phyloP scores from a whole-genome alignment of 352 stramenopile species.

The Phytophthora kernoviae region DNA sequence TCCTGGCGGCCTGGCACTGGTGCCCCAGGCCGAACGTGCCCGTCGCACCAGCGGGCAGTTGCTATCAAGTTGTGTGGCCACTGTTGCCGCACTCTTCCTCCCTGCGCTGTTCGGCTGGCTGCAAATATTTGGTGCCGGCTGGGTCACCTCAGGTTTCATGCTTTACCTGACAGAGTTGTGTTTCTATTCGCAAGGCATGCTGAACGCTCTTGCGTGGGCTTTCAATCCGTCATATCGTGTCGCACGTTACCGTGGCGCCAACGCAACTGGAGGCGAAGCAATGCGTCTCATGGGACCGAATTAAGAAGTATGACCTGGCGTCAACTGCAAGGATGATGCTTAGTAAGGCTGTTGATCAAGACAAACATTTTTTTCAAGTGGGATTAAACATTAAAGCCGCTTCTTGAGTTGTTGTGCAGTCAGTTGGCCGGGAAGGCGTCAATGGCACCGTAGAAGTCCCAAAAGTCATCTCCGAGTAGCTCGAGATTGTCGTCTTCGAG shows the following conservation, averaged over 20 bases:
- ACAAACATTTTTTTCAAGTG: slow-evolving; percentile 14
- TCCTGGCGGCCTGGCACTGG: slow-evolving; percentile 18
- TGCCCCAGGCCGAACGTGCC: slow-evolving; percentile 37
- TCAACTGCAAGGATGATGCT: not conserved
- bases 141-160: slow-evolving; percentile 40
- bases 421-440: slow-evolving; percentile 51
- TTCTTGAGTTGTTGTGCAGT: slow-evolving; percentile 10
- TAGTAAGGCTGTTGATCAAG: slow-evolving; percentile 9
- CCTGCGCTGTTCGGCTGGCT: slow-evolving; percentile 55
- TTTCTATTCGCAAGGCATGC: slow-evolving; percentile 66
- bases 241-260: slow-evolving; percentile 38
- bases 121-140: slow-evolving; percentile 34
- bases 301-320: slow-evolving; percentile 16
- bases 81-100: slow-evolving; percentile 42
- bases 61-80: slow-evolving; percentile 53
- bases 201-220: slow-evolving; percentile 63
- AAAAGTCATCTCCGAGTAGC: slow-evolving; percentile 81
- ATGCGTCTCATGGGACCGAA: slow-evolving; percentile 41
- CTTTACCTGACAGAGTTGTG: slow-evolving; percentile 67
- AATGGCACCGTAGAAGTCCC: slow-evolving; percentile 81
- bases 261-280: slow-evolving; percentile 21
- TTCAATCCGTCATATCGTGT: slow-evolving; percentile 63
- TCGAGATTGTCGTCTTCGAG: slow-evolving; percentile 65
- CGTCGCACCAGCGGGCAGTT: slow-evolving; percentile 53
- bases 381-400: slow-evolving; percentile 11